A percentile compares a stretch with the other conserved stretches of the same genome.
Evolutionary conservation across 352 stramenopile species (phyloP).

Genomic region (Phytophthora palmivora): DNA sequence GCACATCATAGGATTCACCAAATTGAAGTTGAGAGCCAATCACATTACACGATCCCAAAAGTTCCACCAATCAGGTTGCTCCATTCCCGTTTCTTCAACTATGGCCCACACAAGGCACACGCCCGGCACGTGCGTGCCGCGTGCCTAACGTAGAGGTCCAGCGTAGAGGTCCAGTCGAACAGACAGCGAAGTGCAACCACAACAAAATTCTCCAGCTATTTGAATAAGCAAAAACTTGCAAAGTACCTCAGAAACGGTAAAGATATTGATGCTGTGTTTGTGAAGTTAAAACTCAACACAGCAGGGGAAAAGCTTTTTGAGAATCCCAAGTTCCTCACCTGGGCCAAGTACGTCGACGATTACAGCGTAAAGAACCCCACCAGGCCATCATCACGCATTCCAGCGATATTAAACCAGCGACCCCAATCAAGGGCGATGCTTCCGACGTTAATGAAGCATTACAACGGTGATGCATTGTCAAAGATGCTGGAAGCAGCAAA

Average conservation of each 20-base stretch:
- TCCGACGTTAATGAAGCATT: slow-evolving; percentile 1
- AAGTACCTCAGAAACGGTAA: not conserved
- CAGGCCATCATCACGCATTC: too few species aligned
- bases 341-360: slow-evolving; percentile 10
- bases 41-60: too few species aligned
- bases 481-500: slow-evolving; percentile 9
- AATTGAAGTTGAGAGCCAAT: too few species aligned
- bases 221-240: slow-evolving; percentile 6
- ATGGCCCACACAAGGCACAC: too few species aligned
- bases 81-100: too few species aligned
- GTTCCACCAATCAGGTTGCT: too few species aligned
- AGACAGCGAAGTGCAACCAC: too few species aligned
- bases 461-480: not conserved
- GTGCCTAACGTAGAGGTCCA: too few species aligned
- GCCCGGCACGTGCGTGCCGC: too few species aligned
- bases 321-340: not conserved
- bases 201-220: not conserved
- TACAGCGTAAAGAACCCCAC: not conserved
- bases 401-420: too few species aligned
- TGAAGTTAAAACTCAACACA: slow-evolving; percentile 6
- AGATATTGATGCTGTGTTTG: not conserved
- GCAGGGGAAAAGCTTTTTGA: not conserved
- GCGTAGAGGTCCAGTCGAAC: too few species aligned
- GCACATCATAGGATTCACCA: too few species aligned
- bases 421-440: not conserved